phyloP scores from a whole-genome alignment of 257 asterid species.

The Solanum neorickii region DNA sequence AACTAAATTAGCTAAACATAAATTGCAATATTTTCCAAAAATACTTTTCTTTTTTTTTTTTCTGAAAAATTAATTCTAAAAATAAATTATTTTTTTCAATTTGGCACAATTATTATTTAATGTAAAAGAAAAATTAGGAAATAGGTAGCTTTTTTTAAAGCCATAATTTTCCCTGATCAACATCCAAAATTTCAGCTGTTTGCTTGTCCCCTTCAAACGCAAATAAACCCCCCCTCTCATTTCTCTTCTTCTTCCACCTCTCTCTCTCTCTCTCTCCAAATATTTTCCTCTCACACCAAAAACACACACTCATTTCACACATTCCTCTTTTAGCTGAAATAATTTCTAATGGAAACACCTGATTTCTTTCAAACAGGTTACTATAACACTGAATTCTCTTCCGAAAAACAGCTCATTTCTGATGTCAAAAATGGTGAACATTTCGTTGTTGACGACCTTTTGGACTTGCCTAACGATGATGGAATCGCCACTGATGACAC shows the following conservation, averaged over 20 bases:
- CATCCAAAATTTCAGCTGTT: constrained; percentile 42
- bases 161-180: constrained; percentile 60
- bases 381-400: constrained; percentile 23
- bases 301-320: constrained; percentile 3
- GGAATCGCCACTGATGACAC: constrained; percentile 11
- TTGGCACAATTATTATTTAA: neutral
- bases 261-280: neutral
- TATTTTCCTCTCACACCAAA: constrained; percentile 8
- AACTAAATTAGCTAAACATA: no score
- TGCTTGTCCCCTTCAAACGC: constrained; percentile 48
- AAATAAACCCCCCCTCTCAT: constrained; percentile 39
- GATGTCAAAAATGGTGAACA: constrained; percentile 40
- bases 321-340: neutral
- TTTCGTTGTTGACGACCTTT: constrained; percentile 70
- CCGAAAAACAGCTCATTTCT: constrained; percentile 19
- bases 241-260: neutral
- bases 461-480: constrained; percentile 65
- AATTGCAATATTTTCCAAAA: no score
- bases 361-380: constrained; percentile 34
- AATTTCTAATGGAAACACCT: constrained; percentile 36
- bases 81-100: neutral
- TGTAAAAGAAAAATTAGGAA: constrained; percentile 13
- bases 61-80: no score
- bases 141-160: constrained; percentile 24
- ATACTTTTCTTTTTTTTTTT: no score